Conservation (phyloP, 495 filamentous ascomycete genomes). For the Neurospora tetrasperma region DNA sequence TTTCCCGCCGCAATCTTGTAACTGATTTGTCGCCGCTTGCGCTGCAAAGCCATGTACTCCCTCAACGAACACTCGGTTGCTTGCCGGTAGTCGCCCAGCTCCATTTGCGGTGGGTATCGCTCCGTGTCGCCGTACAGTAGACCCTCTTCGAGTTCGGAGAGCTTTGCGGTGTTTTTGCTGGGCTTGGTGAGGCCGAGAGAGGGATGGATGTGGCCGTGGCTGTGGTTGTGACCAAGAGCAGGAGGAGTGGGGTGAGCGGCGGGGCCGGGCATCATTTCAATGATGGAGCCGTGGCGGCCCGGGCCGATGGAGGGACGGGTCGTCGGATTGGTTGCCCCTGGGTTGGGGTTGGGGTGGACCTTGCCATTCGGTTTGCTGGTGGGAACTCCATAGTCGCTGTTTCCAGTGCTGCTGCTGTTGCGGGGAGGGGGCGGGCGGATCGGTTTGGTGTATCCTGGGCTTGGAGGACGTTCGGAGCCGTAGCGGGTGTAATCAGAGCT, state of each 20-base stretch:
- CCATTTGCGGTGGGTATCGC: background rate
- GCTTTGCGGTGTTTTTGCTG: background rate
- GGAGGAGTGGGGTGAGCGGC: background rate
- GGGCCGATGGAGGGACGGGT: slow-evolving; percentile 7
- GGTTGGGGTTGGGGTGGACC: background rate
- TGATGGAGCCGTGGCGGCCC: slow-evolving; percentile 1
- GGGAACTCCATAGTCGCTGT: background rate
- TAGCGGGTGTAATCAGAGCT: background rate
- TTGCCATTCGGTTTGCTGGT: background rate
- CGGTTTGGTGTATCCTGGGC: background rate
- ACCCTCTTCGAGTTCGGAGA: background rate
- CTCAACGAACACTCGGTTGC: slow-evolving; percentile 23
- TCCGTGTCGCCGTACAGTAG: background rate
- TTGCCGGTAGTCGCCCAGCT: slow-evolving; percentile 9
- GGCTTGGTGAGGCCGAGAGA: background rate
- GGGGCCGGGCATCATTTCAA: slow-evolving; percentile 10
- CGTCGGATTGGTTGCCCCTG: slow-evolving; percentile 12
- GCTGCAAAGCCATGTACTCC: slow-evolving; percentile 27
- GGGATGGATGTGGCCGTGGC: background rate
- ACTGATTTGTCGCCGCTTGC: slow-evolving; percentile 6
- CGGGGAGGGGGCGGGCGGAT: background rate
- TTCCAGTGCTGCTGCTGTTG: background rate
- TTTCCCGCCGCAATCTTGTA: slow-evolving; percentile 1
- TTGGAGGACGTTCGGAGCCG: background rate
- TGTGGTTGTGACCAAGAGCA: slow-evolving; percentile 4